Percentiles rank a stretch among this genome's conserved stretches.
Evolutionary conservation across 139 green algal species (phyloP).

Genomic region (Mychonastes homosphaera): DNA sequence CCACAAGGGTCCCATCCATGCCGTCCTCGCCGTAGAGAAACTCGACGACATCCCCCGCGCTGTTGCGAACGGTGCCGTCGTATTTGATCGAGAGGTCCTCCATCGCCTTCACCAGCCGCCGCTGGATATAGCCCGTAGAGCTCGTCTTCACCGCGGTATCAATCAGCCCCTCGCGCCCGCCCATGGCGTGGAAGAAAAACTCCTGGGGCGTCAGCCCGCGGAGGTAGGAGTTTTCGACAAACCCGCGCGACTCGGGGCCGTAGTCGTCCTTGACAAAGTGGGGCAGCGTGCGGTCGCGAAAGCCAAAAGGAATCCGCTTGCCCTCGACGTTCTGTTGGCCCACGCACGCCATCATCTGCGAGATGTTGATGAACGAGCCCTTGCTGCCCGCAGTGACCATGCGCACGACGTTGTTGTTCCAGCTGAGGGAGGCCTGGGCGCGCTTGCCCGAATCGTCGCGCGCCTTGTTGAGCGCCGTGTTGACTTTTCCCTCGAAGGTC

Average conservation of each 20-base stretch:
- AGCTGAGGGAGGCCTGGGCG: conserved; percentile 74
- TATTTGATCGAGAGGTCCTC: conserved; percentile 96
- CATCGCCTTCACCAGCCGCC: conserved; percentile 97
- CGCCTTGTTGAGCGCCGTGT: conserved; percentile 86
- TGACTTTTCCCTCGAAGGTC: conserved; percentile 85
- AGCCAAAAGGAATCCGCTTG: conserved; percentile 97
- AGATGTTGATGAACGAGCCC: conserved; percentile 99
- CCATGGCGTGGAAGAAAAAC: conserved; percentile 99
- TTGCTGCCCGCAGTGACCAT: conserved; percentile 94
- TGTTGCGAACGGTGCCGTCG: conserved; percentile 90
- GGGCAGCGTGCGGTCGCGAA: conserved; percentile 72
- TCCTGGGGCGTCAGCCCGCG: conserved; percentile 90
- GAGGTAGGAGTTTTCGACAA: conserved; percentile 98
- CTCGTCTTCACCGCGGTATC: conserved; percentile 99
- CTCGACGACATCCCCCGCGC: conserved; percentile 79
- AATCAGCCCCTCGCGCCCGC: conserved; percentile 96
- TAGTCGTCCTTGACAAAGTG: conserved; percentile 94
- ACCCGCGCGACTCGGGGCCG: conserved; percentile 88
- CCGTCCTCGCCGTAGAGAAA: conserved; percentile 99
- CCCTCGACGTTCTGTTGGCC: conserved; percentile 99
- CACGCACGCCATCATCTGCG: conserved; percentile 98
- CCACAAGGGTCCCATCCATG: conserved; percentile 91
- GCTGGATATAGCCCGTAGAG: conserved; percentile 74
- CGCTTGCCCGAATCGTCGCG: conserved; percentile 81
- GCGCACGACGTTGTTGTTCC: conserved; percentile 96